Base-by-base conservation (phyloP, 2,329 filamentous ascomycete species). In the Periglandula ipomoeae region DNA sequence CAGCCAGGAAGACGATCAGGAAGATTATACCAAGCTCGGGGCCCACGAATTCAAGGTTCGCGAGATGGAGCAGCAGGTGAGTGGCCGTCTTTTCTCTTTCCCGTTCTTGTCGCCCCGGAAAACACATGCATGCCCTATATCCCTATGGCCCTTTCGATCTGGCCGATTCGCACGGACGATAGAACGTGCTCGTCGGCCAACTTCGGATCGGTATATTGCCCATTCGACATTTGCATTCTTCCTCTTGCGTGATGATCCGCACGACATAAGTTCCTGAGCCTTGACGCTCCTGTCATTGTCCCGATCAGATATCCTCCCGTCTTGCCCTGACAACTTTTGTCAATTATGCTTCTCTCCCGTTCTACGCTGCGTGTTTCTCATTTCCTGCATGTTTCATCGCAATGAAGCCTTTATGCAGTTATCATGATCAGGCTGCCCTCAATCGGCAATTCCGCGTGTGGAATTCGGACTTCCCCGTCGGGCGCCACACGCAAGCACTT, bases 1-100 rank as follows among this genome's bases (percentile, higher is more conserved):
- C 61, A 83, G 87, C 64, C 77, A 79, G 56, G 88, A 89, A 53
- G 88, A 91, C 32, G 89, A 95, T 48, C 74, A 79, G 45, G 82
- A 94, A 20, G 93, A 98, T 66, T 98, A 97, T 68, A 75, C 78
- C 39, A 87, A 89, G 71, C 73, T 98, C 42, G 90, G 87, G 53
- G 82, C 85, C 27, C 91, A 96, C 68, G 93, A 98, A 71, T 97
- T 98, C 76, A 98, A 98, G 78, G 89, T 96, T 46, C 80, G 85
- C 59, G 90, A 98, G 72, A 98, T 98, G 93, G 93, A 98, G 72
- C 93, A 98, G 65, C 93, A 98, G 87, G 90, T 95, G 76, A 62
- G 67, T 61, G 9, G 17, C 30, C 40, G 32, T 44, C 17, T 4
- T 41, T 26, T 40, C 24, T 22, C 32, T 9, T 7, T 11, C 26